A percentile compares a stretch with the other conserved stretches of the same genome.
phyloP scores from a whole-genome alignment of 106 monocot genomes.

The Platanthera zijinensis region DNA sequence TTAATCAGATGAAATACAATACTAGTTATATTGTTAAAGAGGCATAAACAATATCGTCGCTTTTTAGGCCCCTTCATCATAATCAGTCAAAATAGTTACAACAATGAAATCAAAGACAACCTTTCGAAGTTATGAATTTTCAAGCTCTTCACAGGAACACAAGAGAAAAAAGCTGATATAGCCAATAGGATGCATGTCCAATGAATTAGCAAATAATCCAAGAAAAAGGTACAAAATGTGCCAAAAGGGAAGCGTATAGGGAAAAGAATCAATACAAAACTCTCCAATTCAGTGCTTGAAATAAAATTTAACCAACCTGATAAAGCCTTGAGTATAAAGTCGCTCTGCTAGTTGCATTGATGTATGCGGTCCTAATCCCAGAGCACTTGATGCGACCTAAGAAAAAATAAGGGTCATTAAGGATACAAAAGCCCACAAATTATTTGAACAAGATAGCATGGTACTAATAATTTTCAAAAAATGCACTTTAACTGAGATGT shows the following conservation, averaged over 20 bases:
- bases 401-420: conserved; percentile 1
- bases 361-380: conserved; percentile 84
- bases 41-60: not conserved
- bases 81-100: not conserved
- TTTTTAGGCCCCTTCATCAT: not conserved
- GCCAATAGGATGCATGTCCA: not conserved
- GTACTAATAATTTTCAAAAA: conserved; percentile 1
- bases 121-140: not conserved
- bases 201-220: not conserved
- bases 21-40: not conserved
- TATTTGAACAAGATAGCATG: not conserved
- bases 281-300: not conserved
- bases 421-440: not conserved
- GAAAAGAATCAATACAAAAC: no score
- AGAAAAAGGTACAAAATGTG: not conserved
- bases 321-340: conserved; percentile 88
- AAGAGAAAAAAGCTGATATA: not conserved
- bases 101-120: not conserved
- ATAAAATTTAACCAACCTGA: conserved; percentile 40
- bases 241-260: not conserved
- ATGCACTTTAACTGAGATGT: not conserved
- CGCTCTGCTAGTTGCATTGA: conserved; percentile 94
- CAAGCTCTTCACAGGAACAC: conserved; percentile 4
- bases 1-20: not conserved
- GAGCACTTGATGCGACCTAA: conserved; percentile 92